Conservation (phyloP, 257 asterid species). For the Solanum lycopersicoides region DNA sequence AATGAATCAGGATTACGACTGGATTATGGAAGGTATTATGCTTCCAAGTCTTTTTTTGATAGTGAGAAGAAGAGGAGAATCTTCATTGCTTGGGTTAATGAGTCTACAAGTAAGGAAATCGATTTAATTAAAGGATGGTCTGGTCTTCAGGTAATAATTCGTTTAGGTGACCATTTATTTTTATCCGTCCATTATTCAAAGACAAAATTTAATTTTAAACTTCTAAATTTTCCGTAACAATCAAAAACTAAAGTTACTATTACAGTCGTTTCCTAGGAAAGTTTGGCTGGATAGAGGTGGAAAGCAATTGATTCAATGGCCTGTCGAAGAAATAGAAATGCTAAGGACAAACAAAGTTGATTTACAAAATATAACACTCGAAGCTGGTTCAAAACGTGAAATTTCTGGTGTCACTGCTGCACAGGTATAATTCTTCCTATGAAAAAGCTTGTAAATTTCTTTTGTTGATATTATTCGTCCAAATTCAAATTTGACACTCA, state of each 20-base stretch:
- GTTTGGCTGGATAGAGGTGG: neutral
- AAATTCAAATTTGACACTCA: neutral
- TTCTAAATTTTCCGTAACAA: neutral
- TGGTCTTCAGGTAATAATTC: neutral
- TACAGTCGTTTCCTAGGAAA: neutral
- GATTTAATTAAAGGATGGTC: slow-evolving; percentile 23
- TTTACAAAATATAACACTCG: neutral
- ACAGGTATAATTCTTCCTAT: neutral
- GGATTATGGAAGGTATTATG: neutral
- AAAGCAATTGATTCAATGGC: neutral
- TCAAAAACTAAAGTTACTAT: neutral
- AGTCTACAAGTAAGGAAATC: slow-evolving; percentile 8
- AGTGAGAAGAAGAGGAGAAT: slow-evolving; percentile 21
- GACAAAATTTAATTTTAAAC: neutral
- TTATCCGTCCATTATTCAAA: neutral
- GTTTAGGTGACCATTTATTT: neutral
- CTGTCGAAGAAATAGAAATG: neutral
- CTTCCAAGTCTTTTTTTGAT: slow-evolving; percentile 10
- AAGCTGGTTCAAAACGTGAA: neutral
- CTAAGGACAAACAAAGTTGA: neutral
- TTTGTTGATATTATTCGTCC: too few species aligned
- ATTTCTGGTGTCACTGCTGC: neutral
- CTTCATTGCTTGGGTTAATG: slow-evolving; percentile 36
- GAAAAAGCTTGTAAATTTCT: too few species aligned
- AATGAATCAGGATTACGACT: neutral